Conservation (phyloP, 768 basidiomycete genomes). For the Naganishia antarctica region DNA sequence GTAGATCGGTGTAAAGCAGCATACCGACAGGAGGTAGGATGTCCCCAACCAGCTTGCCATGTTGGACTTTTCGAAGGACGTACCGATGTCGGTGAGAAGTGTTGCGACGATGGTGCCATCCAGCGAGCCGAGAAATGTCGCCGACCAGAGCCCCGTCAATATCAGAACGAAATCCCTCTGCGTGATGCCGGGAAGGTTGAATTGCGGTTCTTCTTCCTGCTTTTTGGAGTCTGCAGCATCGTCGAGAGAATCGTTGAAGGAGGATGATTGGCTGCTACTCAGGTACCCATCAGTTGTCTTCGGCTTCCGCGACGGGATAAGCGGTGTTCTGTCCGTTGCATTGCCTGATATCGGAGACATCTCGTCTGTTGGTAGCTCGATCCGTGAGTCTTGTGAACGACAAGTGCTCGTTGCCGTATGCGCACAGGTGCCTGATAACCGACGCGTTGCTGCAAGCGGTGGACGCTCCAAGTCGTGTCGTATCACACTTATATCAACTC, state of each 20-base stretch:
- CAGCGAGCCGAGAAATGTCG: constrained; percentile 17
- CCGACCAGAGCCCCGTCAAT: constrained; percentile 19
- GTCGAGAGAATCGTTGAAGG: not conserved
- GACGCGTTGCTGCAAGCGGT: no score
- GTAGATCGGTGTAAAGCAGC: constrained; percentile 63
- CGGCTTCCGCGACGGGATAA: not conserved
- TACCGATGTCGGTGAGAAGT: constrained; percentile 27
- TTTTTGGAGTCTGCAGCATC: not conserved
- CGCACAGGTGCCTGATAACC: no score
- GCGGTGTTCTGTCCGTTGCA: constrained; percentile 14
- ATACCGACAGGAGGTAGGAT: constrained; percentile 39
- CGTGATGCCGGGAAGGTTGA: constrained; percentile 24
- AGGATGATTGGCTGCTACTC: not conserved
- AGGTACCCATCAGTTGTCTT: not conserved
- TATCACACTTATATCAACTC: no score
- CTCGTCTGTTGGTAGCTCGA: no score
- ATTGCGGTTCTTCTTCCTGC: constrained; percentile 13
- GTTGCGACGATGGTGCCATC: constrained; percentile 29
- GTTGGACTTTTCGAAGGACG: constrained; percentile 33
- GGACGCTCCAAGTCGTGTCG: no score
- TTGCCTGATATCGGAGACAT: not conserved
- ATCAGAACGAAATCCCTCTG: constrained; percentile 24
- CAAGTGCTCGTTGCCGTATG: no score
- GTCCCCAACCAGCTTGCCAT: constrained; percentile 44
- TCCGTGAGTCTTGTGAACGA: no score